Evolutionary conservation across 176 grass and related monocot genomes (phyloP), one percentile per base, ranked within the genome.

Genomic region (Poa annua): DNA sequence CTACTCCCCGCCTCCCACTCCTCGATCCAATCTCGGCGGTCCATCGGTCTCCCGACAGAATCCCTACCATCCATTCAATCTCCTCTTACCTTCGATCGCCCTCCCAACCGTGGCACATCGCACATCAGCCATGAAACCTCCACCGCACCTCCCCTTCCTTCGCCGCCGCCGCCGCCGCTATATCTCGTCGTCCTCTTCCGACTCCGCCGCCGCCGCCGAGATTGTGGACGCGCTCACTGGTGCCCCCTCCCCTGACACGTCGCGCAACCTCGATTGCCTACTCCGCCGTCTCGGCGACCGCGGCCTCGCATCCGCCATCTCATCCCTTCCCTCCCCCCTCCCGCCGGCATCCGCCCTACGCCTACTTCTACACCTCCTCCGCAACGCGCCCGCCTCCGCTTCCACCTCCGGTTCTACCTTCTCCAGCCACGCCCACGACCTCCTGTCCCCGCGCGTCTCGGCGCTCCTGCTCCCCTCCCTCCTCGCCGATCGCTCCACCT

Each of bases 81-180:
- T 59, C 9, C 55, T 56, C 54, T 56, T 56, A 56, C 38, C 42
- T 83, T 87, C 44, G 62, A 54, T 44, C 70, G n/a, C 32, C 54
- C 24, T 52, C 29, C 33, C 33, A 76, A 22, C 47, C 70, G 22
- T 52, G 48, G 60, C 48, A 19, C 15, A n/a, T 63, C 65, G 5
- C 76, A 48, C 71, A 73, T 81, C 83, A 71, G 77, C 88, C 86
- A 97, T 92, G 92, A 97, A 85, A 85, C 84, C 84, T 76, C 76
- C 87, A 5, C 75, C 52, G 5, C 82, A 34, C 6, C 81, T 44
- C 7, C 39, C 36, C 49, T 26, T 35, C 70, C 71, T 61, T 51
- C 81, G 19, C 54, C 83, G 10, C 70, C 59, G 19, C 82, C 84
- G 33, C 86, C 74, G 16, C 53, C 77, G 34, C 64, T 22, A 29